Conservation (phyloP, 169 alveolate species). For the Besnoitia besnoiti region DNA sequence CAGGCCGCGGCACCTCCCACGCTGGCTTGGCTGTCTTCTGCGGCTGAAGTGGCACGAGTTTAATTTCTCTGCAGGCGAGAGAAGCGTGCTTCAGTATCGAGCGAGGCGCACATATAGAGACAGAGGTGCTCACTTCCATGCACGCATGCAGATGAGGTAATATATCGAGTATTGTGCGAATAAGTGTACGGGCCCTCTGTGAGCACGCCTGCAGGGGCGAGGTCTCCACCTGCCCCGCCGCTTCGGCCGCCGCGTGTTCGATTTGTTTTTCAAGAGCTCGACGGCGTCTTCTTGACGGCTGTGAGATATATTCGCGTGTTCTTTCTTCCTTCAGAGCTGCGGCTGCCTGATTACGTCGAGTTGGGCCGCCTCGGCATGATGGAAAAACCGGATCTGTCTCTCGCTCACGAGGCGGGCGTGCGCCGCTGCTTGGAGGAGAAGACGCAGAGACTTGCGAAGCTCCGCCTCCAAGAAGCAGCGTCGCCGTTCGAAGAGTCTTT, state of each 20-base stretch:
- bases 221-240: too few species aligned
- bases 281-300: too few species aligned
- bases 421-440: neutral
- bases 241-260: too few species aligned
- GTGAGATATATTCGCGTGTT: neutral
- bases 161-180: too few species aligned
- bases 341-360: slow-evolving; percentile 33
- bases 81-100: too few species aligned
- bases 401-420: neutral
- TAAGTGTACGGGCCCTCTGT: too few species aligned
- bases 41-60: neutral
- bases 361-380: neutral
- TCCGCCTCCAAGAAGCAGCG: neutral
- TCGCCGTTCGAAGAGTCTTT: slow-evolving; percentile 21
- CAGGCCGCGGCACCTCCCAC: neutral
- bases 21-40: neutral
- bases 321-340: neutral
- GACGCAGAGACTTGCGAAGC: neutral
- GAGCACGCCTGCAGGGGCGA: too few species aligned
- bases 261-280: too few species aligned
- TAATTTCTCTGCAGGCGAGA: too few species aligned
- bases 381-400: slow-evolving; percentile 30
- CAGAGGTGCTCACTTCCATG: too few species aligned
- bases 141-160: too few species aligned
- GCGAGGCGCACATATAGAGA: too few species aligned